Conservation (phyloP, 768 basidiomycete genomes). For the Podaxis sp. region DNA sequence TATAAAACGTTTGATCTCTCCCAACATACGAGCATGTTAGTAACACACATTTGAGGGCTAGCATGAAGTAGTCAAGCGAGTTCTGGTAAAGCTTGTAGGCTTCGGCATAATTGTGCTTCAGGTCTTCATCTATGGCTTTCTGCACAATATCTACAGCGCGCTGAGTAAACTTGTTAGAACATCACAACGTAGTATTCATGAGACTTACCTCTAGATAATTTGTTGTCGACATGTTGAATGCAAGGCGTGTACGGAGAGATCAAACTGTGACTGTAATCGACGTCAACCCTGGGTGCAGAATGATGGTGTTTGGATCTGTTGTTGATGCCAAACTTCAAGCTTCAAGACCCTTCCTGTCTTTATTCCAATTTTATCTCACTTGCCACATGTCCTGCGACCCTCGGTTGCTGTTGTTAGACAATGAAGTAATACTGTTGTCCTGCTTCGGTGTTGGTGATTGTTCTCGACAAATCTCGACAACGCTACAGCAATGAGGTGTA, state of each 20-base stretch:
- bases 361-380: not conserved
- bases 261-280: not conserved
- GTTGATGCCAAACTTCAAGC: slow-evolving; percentile 11
- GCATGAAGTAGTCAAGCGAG: slow-evolving; percentile 97
- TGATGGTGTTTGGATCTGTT: slow-evolving; percentile 3
- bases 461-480: not conserved
- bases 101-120: slow-evolving; percentile 89
- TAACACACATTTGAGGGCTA: slow-evolving; percentile 83
- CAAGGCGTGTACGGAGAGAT: not conserved
- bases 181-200: not conserved
- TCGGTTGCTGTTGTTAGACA: not conserved
- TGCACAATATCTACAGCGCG: slow-evolving; percentile 88
- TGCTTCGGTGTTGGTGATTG: not conserved
- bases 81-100: slow-evolving; percentile 96
- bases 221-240: slow-evolving; percentile 39
- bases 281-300: not conserved
- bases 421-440: not conserved
- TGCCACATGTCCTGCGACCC: not conserved
- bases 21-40: not conserved
- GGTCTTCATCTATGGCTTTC: slow-evolving; percentile 90
- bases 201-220: slow-evolving; percentile 48
- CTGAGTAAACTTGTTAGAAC: slow-evolving; percentile 22
- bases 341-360: not conserved
- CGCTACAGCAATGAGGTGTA: not conserved
- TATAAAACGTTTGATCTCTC: not conserved